A percentile compares a stretch with the other conserved stretches of the same genome.
These are phyloP conservation scores for Trichoderma aggressivum DNA, from an alignment of 2,329 filamentous ascomycete genomes.

Conservation along the genomic window DNA sequence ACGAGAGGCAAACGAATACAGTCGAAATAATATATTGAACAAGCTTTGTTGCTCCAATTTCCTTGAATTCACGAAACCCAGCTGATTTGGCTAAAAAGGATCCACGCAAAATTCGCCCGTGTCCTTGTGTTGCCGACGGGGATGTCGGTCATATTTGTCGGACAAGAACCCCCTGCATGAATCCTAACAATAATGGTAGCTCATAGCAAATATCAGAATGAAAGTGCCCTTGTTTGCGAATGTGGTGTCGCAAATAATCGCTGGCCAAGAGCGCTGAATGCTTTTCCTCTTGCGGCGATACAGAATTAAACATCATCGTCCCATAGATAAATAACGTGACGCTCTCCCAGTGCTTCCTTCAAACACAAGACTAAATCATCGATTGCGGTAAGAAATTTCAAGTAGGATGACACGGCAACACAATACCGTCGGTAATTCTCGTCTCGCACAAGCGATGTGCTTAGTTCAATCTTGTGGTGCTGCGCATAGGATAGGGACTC, in stretches of 20 bases:
- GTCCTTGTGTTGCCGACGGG: background rate
- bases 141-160: background rate
- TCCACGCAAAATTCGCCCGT: background rate
- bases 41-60: background rate
- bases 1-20: background rate
- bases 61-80: background rate
- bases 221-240: background rate
- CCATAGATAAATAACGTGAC: slow-evolving; percentile 33
- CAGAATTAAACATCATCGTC: slow-evolving; percentile 19
- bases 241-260: background rate
- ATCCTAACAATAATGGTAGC: background rate
- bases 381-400: slow-evolving; percentile 41
- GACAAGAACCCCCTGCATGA: background rate
- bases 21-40: background rate
- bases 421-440: slow-evolving; percentile 45
- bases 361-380: slow-evolving; percentile 45
- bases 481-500: slow-evolving; percentile 25
- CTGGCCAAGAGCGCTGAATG: background rate
- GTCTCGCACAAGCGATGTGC: slow-evolving; percentile 34
- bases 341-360: slow-evolving; percentile 43
- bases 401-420: slow-evolving; percentile 42
- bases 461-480: slow-evolving; percentile 29
- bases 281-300: background rate
- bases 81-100: background rate
- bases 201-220: background rate